phyloP scores from a whole-genome alignment of 257 asterid genomes.

The Solanum chmielewskii region DNA sequence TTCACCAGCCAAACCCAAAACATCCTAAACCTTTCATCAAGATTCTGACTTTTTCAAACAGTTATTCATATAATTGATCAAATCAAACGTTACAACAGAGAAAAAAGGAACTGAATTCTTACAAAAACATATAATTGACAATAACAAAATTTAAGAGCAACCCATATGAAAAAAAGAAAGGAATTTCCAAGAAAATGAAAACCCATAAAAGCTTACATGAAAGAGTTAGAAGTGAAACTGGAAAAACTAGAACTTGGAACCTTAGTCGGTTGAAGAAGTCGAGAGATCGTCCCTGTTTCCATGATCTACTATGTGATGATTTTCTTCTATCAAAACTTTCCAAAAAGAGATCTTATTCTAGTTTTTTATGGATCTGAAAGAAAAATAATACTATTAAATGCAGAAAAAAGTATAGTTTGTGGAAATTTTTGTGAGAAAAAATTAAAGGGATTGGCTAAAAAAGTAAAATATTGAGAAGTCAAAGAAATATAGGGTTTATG shows the following conservation, averaged over 20 bases:
- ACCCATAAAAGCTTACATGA: not conserved
- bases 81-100: not conserved
- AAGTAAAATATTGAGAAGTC: not conserved
- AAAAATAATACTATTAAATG: too few species aligned
- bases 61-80: not conserved
- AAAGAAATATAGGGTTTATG: not conserved
- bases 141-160: not conserved
- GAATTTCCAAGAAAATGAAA: not conserved
- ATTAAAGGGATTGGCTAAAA: not conserved
- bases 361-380: not conserved
- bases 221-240: not conserved
- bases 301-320: slow-evolving; percentile 7
- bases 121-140: not conserved
- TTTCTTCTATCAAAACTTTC: not conserved
- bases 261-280: slow-evolving; percentile 22
- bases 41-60: not conserved
- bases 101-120: not conserved
- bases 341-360: not conserved
- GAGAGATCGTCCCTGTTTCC: slow-evolving; percentile 51
- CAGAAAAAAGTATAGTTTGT: too few species aligned
- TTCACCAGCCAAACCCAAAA: not conserved
- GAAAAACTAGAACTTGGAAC: not conserved
- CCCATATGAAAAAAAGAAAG: not conserved
- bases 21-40: not conserved
- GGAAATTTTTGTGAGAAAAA: too few species aligned